Percentiles rank a stretch among this genome's conserved stretches.
Conservation (phyloP, 805 yeast species). For the Wickerhamomyces bovis region DNA sequence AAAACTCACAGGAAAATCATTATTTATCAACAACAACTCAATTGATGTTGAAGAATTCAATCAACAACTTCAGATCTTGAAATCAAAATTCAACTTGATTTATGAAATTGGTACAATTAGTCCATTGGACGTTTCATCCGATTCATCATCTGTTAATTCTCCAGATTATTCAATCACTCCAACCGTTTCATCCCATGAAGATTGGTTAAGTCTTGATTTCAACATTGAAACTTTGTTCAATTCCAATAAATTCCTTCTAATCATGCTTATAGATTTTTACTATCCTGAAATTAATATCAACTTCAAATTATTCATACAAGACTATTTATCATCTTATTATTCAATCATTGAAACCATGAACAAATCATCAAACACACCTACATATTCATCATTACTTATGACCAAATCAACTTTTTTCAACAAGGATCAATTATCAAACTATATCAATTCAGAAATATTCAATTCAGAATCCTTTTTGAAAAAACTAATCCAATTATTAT, state of each 20-base stretch:
- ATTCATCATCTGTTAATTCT: background rate
- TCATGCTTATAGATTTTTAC: slow-evolving; percentile 12
- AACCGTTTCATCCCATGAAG: slow-evolving; percentile 3
- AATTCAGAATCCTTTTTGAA: slow-evolving; percentile 20
- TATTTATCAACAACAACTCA: background rate
- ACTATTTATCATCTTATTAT: slow-evolving; percentile 22
- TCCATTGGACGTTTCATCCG: background rate
- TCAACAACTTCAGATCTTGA: background rate
- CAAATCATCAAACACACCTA: slow-evolving; percentile 17
- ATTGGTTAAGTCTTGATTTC: slow-evolving; percentile 16
- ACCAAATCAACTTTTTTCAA: slow-evolving; percentile 13
- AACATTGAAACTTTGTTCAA: slow-evolving; percentile 13
- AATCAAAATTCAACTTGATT: background rate
- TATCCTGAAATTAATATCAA: slow-evolving; percentile 10
- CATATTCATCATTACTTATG: slow-evolving; percentile 14
- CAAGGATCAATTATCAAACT: slow-evolving; percentile 15
- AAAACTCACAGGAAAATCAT: background rate
- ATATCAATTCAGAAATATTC: slow-evolving; percentile 20
- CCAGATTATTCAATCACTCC: slow-evolving; percentile 9
- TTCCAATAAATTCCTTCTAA: slow-evolving; percentile 14
- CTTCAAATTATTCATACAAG: slow-evolving; percentile 10
- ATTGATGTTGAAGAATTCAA: background rate
- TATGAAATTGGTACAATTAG: background rate
- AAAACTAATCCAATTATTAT: slow-evolving; percentile 15
- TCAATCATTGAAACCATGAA: slow-evolving; percentile 18